Evolutionary conservation across 768 basidiomycete genomes (phyloP).

Genomic region (Nevesoporus exiguus): DNA sequence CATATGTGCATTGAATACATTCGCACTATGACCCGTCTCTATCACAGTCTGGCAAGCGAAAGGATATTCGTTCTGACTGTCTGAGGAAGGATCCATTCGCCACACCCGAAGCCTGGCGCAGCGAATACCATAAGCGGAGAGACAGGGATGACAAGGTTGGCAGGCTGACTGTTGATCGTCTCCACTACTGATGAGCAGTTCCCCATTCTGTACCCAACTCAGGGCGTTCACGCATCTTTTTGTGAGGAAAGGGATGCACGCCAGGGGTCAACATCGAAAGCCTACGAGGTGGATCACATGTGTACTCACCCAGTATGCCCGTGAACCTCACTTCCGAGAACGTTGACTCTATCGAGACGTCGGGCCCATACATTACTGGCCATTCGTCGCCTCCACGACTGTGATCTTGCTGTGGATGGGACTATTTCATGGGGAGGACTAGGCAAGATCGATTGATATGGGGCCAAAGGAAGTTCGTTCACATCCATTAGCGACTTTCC

Average conservation of each 20-base stretch:
- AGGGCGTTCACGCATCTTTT: conserved; percentile 76
- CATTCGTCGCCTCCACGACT: conserved; percentile 21
- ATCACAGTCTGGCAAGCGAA: conserved; percentile 68
- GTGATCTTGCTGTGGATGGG: conserved; percentile 24
- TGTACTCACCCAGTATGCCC: conserved; percentile 69
- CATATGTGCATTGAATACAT: conserved; percentile 84
- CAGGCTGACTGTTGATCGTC: conserved; percentile 63
- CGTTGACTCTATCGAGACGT: conserved; percentile 62
- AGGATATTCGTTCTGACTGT: conserved; percentile 50
- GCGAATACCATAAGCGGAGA: conserved; percentile 2
- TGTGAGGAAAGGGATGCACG: not conserved
- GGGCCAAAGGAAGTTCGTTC: not conserved
- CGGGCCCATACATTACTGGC: conserved; percentile 27
- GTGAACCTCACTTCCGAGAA: conserved; percentile 55
- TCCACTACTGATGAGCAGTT: conserved; percentile 63
- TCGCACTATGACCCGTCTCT: conserved; percentile 72
- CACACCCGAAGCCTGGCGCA: conserved; percentile 67
- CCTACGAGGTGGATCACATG: conserved; percentile 9
- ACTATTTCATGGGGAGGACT: conserved; percentile 2
- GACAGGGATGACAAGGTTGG: not conserved
- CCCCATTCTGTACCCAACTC: conserved; percentile 67
- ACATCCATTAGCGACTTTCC: conserved; percentile 12
- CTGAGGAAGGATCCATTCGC: conserved; percentile 50
- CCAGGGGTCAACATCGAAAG: not conserved
- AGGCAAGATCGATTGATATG: conserved; percentile 4